phyloP scores from a whole-genome alignment of 2,329 filamentous ascomycete species.

The Penicillium sp. region DNA sequence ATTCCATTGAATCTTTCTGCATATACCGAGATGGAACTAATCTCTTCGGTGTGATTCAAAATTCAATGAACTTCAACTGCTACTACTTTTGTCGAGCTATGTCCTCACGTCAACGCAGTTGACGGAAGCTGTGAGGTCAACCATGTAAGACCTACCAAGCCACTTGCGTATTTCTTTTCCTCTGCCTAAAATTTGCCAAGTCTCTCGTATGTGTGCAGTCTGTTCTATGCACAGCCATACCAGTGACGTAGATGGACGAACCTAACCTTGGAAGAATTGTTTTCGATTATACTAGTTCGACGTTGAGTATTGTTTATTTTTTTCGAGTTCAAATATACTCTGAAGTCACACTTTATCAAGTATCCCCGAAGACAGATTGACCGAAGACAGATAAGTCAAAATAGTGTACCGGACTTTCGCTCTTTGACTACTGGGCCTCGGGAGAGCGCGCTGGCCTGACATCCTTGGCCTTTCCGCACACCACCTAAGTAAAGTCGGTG shows the following conservation, averaged over 20 bases:
- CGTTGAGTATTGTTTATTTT: no score
- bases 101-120: no score
- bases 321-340: no score
- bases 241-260: not conserved
- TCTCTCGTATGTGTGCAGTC: no score
- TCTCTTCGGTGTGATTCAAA: no score
- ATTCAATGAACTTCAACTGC: no score
- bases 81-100: no score
- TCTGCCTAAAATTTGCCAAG: not conserved
- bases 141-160: not conserved
- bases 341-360: no score
- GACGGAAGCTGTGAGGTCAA: not conserved
- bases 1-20: no score
- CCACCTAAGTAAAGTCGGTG: not conserved
- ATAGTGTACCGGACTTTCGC: not conserved
- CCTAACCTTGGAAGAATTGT: no score
- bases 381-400: not conserved
- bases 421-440: not conserved
- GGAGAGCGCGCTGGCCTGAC: not conserved
- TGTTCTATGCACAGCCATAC: not conserved
- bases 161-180: not conserved
- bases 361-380: not conserved
- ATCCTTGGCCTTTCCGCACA: not conserved
- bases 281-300: no score
- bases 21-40: no score